These are phyloP conservation scores for Aspergillus kassunensis DNA, from an alignment of 495 filamentous ascomycete genomes.

Conservation along the genomic window DNA sequence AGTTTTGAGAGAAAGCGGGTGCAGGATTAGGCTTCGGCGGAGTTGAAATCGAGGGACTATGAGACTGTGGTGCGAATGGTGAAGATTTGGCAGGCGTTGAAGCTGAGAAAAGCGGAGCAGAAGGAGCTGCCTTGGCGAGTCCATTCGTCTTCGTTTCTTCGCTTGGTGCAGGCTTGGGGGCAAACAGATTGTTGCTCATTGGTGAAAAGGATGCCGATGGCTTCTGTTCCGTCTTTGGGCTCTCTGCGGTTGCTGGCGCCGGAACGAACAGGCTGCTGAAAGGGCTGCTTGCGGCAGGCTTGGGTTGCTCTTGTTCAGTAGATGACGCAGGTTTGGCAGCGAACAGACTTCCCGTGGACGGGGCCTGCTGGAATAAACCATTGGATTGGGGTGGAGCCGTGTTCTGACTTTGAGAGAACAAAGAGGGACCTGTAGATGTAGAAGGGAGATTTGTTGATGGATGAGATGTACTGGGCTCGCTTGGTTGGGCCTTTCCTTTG, in stretches of 20 bases:
- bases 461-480: constrained; percentile 6
- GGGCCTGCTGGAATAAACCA: constrained; percentile 18
- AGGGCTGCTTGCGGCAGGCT: constrained; percentile 18
- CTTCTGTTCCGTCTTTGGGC: constrained; percentile 14
- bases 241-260: constrained; percentile 14
- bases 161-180: constrained; percentile 13
- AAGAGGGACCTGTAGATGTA: constrained; percentile 8
- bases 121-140: neutral
- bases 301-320: constrained; percentile 18
- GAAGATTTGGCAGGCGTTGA: neutral
- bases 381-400: constrained; percentile 8
- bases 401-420: constrained; percentile 19
- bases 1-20: constrained; percentile 4
- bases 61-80: constrained; percentile 10
- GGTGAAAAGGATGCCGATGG: constrained; percentile 12
- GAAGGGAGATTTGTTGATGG: constrained; percentile 13
- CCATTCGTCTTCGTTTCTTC: constrained; percentile 16
- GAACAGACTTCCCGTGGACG: constrained; percentile 21
- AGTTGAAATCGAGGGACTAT: constrained; percentile 14
- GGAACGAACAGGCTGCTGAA: constrained; percentile 29
- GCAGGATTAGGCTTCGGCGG: constrained; percentile 1
- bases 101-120: constrained; percentile 3
- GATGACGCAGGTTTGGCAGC: constrained; percentile 20
- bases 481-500: constrained; percentile 15
- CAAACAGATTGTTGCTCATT: constrained; percentile 17